phyloP scores from a whole-genome alignment of 2,329 filamentous ascomycete genomes.

The Ascochyta pisi region DNA sequence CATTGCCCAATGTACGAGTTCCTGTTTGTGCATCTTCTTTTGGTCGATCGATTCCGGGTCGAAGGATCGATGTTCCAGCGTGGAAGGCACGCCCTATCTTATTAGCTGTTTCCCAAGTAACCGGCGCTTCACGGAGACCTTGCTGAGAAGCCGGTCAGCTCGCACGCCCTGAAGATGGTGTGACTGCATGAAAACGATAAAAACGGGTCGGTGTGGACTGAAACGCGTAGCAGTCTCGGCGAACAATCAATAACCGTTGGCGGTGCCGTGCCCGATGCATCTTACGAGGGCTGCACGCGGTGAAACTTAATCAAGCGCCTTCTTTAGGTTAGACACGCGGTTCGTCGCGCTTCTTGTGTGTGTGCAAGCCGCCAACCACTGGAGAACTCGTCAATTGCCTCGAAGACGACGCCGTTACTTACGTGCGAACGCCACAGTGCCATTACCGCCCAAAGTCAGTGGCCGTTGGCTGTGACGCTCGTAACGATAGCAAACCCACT shows the following conservation, averaged over 20 bases:
- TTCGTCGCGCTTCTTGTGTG: conserved; percentile 27
- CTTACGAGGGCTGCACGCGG: conserved; percentile 20
- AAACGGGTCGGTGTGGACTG: conserved; percentile 18
- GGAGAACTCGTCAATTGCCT: conserved; percentile 27
- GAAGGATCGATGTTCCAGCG: background rate
- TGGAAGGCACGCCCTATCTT: background rate
- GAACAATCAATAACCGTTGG: conserved; percentile 12
- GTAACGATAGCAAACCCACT: conserved; percentile 17
- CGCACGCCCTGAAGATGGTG: conserved; percentile 8
- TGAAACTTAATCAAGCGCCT: conserved; percentile 20
- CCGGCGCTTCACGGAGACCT: conserved; percentile 12
- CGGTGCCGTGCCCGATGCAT: conserved; percentile 16
- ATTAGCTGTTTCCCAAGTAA: conserved; percentile 12
- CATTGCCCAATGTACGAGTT: background rate
- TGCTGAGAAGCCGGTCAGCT: conserved; percentile 14
- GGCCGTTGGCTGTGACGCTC: conserved; percentile 9
- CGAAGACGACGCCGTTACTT: conserved; percentile 14
- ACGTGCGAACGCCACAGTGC: background rate
- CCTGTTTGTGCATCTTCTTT: background rate
- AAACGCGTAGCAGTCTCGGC: conserved; percentile 19
- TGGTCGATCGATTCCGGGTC: background rate
- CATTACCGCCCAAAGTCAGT: background rate
- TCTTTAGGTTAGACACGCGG: conserved; percentile 28
- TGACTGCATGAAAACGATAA: conserved; percentile 21
- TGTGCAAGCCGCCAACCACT: conserved; percentile 22